Base-by-base conservation (phyloP, 192 early-diverging fungal species). In the Backusella macrospora region DNA sequence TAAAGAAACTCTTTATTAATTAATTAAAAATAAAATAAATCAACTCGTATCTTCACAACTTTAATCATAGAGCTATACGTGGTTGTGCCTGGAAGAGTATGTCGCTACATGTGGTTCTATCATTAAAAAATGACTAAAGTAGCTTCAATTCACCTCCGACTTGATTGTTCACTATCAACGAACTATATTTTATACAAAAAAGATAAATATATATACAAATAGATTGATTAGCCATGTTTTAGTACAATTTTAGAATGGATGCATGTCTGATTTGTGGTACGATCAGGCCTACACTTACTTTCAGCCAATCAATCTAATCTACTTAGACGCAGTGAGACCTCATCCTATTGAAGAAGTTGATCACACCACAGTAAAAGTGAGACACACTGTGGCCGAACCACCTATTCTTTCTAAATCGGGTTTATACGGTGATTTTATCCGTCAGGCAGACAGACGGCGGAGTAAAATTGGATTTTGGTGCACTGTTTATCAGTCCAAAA, bases 331-430 rank as follows among this genome's bases (percentile, higher is more conserved):
- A 59, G 52, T 59, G 52, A 59, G 52, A 59, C 52, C 29, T 34
- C 29, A 34, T 34, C 29, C 21, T 59, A 59, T 26, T 26, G 21
- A 59, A 59, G 52, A 1, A 59, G 52, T 59, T 59, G 52, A 59
- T 59, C 52, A 59, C 52, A 59, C 52, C 52, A 59, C 21, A 59
- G 52, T 59, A 12, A 12, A 59, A 59, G 52, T 59, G 52, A 59
- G 52, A 59, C 52, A 59, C 8, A 59, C 18, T 21, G 52, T 59
- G 21, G 42, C 42, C 42, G 42, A 43, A 1, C 42, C 42, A 43
- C 42, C 18, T 52, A 21, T 3, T 9, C 18, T 18, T 59, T 9
- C 18, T 18, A 55, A 55, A 55, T 55, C 52, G 18, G 18, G 49
- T 26, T 59, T 23, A 18, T 52, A 18, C n/a, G n/a, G n/a, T 34